A percentile compares a stretch with the other conserved stretches of the same genome.
These are phyloP conservation scores for Fusarium vanettenii DNA, from an alignment of 2,329 filamentous ascomycete genomes.

Conservation along the genomic window DNA sequence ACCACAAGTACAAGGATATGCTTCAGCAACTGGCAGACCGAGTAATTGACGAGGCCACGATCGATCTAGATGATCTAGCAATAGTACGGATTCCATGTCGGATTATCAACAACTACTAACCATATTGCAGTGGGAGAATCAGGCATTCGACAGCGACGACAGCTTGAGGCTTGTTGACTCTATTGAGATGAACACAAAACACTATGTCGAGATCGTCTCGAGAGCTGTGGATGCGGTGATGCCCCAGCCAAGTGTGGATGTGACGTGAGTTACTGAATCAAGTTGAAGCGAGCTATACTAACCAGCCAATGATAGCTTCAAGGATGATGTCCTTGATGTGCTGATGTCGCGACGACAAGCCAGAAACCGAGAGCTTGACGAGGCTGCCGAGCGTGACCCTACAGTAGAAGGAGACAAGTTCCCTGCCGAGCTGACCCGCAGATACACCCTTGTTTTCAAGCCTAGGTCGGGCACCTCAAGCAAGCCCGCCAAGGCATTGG, in stretches of 20 bases:
- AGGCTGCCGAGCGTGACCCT: constrained; percentile 75
- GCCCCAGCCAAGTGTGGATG: constrained; percentile 80
- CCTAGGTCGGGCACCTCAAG: constrained; percentile 80
- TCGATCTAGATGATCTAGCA: constrained; percentile 90
- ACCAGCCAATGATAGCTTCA: constrained; percentile 71
- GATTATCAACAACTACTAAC: constrained; percentile 31
- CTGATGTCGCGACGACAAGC: constrained; percentile 92
- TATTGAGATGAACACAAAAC: constrained; percentile 90
- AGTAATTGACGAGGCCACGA: constrained; percentile 78
- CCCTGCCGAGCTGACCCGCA: constrained; percentile 88
- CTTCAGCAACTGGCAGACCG: constrained; percentile 90
- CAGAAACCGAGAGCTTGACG: constrained; percentile 81
- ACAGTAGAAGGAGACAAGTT: constrained; percentile 80
- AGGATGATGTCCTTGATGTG: constrained; percentile 96
- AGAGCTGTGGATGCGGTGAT: constrained; percentile 88
- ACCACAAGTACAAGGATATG: constrained; percentile 88
- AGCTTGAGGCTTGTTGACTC: constrained; percentile 82
- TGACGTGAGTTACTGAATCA: constrained; percentile 67
- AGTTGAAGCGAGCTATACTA: neutral
- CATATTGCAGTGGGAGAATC: constrained; percentile 75
- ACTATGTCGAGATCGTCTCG: constrained; percentile 93
- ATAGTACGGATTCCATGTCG: constrained; percentile 63
- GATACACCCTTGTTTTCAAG: constrained; percentile 97
- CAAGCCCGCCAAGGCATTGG: constrained; percentile 73
- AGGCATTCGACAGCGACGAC: constrained; percentile 63